Evolutionary conservation across 139 green algal species (phyloP).

Genomic region (Coelastrella sp.): DNA sequence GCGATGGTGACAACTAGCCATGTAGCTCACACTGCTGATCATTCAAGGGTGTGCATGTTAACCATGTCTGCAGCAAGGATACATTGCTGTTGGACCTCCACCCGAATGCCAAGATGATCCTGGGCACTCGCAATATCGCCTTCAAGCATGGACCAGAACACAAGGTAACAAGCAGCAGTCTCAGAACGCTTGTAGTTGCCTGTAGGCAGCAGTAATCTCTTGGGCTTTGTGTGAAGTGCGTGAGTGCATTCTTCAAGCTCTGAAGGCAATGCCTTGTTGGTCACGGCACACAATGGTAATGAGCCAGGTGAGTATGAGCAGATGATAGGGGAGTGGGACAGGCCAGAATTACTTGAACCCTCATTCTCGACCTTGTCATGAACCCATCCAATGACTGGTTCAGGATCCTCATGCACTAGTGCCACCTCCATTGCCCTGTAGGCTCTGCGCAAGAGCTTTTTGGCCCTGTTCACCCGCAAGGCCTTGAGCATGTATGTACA

Average conservation of each 20-base stretch:
- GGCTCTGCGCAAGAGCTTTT: conserved; percentile 85
- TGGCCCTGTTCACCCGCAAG: conserved; percentile 89
- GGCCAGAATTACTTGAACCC: too few species aligned
- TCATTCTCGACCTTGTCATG: too few species aligned
- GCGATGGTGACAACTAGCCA: too few species aligned
- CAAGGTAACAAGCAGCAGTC: conserved; percentile 61
- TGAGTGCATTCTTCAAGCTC: too few species aligned
- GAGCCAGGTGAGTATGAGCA: too few species aligned
- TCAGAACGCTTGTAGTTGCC: neutral
- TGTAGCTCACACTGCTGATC: too few species aligned
- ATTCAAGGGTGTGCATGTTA: too few species aligned
- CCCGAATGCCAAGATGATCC: conserved; percentile 83
- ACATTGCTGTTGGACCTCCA: conserved; percentile 85
- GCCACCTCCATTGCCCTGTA: neutral
- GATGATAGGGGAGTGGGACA: too few species aligned
- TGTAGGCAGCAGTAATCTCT: neutral
- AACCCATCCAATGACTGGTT: too few species aligned
- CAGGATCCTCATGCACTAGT: neutral
- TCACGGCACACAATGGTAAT: too few species aligned
- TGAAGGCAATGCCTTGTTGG: too few species aligned
- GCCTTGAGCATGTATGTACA: conserved; percentile 83
- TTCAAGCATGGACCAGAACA: conserved; percentile 86
- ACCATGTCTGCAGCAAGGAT: conserved; percentile 49
- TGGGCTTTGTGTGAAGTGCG: too few species aligned
- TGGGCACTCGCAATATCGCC: conserved; percentile 87